Evolutionary conservation across 2,329 filamentous ascomycete species (phyloP), one percentile per base, ranked within the genome.

Genomic region (Paecilomyces sp.): DNA sequence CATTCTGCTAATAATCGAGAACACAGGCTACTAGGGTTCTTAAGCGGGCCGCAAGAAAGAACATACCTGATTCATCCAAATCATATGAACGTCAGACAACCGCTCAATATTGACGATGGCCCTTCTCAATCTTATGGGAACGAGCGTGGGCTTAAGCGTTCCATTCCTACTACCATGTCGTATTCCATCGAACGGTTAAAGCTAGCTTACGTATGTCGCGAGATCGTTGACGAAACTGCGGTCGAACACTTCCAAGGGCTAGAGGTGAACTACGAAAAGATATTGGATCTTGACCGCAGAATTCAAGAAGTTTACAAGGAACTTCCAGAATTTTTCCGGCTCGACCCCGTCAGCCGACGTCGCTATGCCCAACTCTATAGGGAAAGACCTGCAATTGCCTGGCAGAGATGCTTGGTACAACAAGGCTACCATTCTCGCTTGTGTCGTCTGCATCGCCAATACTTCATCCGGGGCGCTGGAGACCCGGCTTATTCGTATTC

Each of bases 111-210:
- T 12, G 71, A 77, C 25, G 77, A 80, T 54, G 67, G 70, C 1
- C 71, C 75, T 5, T 68, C 81, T 1, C 61, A 61, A 25, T 56
- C 25, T 33, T 56, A n/a, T 24, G 66, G 61, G 30, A 60, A 7
- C 55, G 63, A 65, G 2, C 64, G 67, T 5, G 63, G 68, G 4
- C 60, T 63, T 18, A 71, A 77, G 1, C 56, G 71, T 0, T 67
- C 69, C 2, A 68, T 73, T 13, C 76, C 77, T 8, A 80, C 79
- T 0, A 66, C 68, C 12, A 80, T 79, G 75, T 76, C 77, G 6
- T 81, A 79, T 59, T 76, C 74, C 25, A 65, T 80, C 4, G 69
- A 75, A 34, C 73, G 79, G 0, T 67, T 79, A n/a, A 73, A 71
- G 30, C 64, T 81, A 9, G 74, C 73, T 13, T 68, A 73, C 34